Conservation (phyloP, 345 rosid species). For the Barbarea vulgaris region DNA sequence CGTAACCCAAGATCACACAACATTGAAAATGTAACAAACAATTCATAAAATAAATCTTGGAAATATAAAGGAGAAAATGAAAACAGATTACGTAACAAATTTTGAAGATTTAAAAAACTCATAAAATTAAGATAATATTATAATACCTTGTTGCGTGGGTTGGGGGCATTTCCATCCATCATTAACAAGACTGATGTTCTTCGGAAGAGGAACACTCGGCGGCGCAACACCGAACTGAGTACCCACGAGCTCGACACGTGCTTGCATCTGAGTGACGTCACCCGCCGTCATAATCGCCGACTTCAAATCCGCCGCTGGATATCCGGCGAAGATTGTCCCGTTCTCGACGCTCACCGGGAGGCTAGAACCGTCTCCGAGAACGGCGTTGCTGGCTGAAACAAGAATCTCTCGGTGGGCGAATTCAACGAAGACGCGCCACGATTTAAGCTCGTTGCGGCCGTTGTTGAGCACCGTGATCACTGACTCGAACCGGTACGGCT, state of each 20-base stretch:
- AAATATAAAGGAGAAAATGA: not conserved
- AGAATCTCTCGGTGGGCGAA: slow-evolving; percentile 72
- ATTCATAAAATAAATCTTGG: not conserved
- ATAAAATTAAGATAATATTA: not conserved
- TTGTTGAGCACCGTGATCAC: slow-evolving; percentile 70
- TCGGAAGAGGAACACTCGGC: slow-evolving; percentile 70
- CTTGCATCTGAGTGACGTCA: slow-evolving; percentile 75
- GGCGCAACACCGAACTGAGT: slow-evolving; percentile 87
- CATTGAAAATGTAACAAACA: not conserved
- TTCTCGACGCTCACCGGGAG: slow-evolving; percentile 75
- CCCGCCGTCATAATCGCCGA: slow-evolving; percentile 96
- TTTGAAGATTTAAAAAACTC: not conserved
- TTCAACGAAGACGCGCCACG: slow-evolving; percentile 78
- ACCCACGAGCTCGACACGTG: slow-evolving; percentile 70
- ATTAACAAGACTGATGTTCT: slow-evolving; percentile 64
- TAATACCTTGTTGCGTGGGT: slow-evolving; percentile 55
- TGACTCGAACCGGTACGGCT: slow-evolving; percentile 87
- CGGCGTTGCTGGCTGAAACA: slow-evolving; percentile 75
- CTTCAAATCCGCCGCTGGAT: slow-evolving; percentile 72
- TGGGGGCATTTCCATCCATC: slow-evolving; percentile 74
- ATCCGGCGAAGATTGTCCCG: slow-evolving; percentile 82
- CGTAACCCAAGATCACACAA: not conserved
- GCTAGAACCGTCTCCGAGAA: slow-evolving; percentile 69
- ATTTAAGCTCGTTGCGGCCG: slow-evolving; percentile 66
- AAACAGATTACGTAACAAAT: not conserved